Percentiles rank a stretch among this genome's conserved stretches.
phyloP scores from a whole-genome alignment of 352 stramenopile genomes.

The Pythium plurisporium region DNA sequence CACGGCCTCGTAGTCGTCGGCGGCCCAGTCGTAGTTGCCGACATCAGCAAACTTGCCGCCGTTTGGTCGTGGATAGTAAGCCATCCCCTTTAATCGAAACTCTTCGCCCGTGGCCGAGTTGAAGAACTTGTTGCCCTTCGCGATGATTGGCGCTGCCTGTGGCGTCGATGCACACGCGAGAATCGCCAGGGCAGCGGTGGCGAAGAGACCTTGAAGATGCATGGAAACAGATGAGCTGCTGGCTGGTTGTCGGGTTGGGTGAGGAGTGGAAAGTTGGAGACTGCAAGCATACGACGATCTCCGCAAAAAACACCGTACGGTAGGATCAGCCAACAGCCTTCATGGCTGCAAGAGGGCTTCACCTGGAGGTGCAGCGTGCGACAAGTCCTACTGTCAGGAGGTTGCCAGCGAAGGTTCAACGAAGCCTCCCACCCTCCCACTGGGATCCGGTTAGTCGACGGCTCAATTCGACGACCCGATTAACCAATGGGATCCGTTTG shows the following conservation, averaged over 20 bases:
- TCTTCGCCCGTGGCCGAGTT: constrained; percentile 39
- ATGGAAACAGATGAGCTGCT: not conserved
- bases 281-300: not conserved
- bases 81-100: constrained; percentile 35
- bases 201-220: not conserved
- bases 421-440: not conserved
- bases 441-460: constrained; percentile 8
- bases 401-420: not conserved
- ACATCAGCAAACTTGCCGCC: constrained; percentile 21
- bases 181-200: constrained; percentile 15
- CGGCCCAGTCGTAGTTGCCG: constrained; percentile 29
- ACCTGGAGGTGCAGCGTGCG: too few relatives aligned
- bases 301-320: not conserved
- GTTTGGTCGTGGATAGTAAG: constrained; percentile 35
- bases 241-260: too few relatives aligned
- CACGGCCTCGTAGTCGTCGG: constrained; percentile 30
- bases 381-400: not conserved
- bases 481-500: not conserved
- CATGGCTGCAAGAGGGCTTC: too few relatives aligned
- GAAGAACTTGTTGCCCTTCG: constrained; percentile 64
- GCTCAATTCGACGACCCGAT: constrained; percentile 5
- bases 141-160: constrained; percentile 18
- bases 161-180: constrained; percentile 1
- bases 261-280: constrained; percentile 2
- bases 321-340: too few relatives aligned